These are phyloP conservation scores for Tetragonia tetragonoides DNA, from an alignment of 148 eudicot species.

Conservation along the genomic window DNA sequence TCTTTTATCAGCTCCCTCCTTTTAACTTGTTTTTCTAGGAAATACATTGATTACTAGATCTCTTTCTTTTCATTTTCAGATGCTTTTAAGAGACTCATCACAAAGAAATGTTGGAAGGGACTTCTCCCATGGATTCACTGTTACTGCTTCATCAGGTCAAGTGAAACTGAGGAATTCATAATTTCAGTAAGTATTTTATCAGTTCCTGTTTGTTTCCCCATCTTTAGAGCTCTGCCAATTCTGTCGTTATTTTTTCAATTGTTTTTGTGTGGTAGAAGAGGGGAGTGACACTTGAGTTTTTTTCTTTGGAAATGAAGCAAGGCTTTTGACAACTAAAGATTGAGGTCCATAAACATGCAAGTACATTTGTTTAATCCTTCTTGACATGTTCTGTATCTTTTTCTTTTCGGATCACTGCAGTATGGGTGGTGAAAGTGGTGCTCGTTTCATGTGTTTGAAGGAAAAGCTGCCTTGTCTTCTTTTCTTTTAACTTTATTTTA, in stretches of 20 bases:
- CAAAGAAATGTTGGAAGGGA: conserved; percentile 74
- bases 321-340: not conserved
- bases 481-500: no score
- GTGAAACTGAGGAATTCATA: conserved; percentile 61
- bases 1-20: no score
- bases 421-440: not conserved
- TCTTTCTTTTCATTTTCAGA: conserved; percentile 45
- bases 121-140: conserved; percentile 87
- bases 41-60: not conserved
- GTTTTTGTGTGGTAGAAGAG: no score
- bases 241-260: no score
- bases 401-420: not conserved
- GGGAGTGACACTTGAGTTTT: no score
- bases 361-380: not conserved
- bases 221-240: not conserved
- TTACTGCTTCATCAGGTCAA: conserved; percentile 94
- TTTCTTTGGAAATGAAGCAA: not conserved
- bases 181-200: conserved; percentile 49
- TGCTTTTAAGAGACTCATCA: conserved; percentile 65
- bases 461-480: not conserved
- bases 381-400: not conserved
- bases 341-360: not conserved
- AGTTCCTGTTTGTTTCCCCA: not conserved
- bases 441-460: not conserved
- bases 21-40: not conserved